These are phyloP conservation scores for Chlorella vulgaris DNA, from an alignment of 139 green algal genomes.

Conservation along the genomic window DNA sequence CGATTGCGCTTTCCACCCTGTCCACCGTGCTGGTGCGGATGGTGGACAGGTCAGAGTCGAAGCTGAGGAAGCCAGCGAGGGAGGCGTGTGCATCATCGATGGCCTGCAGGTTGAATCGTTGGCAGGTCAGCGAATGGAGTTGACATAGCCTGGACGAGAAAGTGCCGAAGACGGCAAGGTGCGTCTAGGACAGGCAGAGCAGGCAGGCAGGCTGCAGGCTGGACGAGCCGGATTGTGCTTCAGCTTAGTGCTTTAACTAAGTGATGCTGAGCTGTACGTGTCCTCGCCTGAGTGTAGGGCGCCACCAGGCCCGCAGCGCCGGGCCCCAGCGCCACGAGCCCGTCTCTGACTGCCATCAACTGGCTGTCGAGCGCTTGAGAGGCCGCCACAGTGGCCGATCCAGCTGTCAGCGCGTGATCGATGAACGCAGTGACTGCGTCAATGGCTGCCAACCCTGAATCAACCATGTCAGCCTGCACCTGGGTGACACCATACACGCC, in stretches of 20 bases:
- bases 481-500: slow-evolving; percentile 4
- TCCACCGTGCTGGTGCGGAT: background rate
- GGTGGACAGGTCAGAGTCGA: background rate
- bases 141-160: background rate
- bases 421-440: background rate
- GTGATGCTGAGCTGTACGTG: background rate
- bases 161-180: background rate
- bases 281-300: background rate
- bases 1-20: background rate
- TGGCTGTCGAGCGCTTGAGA: background rate
- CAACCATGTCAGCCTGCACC: background rate
- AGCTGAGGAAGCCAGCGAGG: background rate
- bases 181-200: too few species aligned
- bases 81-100: background rate
- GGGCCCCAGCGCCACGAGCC: background rate
- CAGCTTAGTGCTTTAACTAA: background rate
- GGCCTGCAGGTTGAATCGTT: background rate
- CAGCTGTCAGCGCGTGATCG: background rate
- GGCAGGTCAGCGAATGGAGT: too few species aligned
- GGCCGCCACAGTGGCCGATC: background rate
- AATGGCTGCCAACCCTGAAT: background rate
- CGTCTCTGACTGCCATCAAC: background rate
- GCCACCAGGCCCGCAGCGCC: background rate
- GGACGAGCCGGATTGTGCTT: too few species aligned
- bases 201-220: background rate